Evolutionary conservation across 192 early-diverging fungal species (phyloP).

Genomic region (Phycomyces blakesleeanus): DNA sequence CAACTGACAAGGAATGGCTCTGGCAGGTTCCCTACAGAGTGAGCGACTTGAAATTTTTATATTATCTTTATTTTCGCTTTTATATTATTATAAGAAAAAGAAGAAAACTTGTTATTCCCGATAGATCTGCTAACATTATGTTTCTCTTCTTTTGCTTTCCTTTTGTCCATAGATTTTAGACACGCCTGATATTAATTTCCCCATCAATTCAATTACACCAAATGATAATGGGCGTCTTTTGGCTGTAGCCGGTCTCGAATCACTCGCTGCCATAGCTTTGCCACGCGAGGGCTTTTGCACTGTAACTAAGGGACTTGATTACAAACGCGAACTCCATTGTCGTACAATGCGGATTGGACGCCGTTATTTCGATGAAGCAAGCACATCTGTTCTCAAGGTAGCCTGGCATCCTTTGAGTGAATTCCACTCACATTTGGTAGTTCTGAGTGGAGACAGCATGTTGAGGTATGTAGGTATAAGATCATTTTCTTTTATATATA

Average conservation of each 20-base stretch:
- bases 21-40: constrained; percentile 22
- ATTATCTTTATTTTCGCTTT: not conserved
- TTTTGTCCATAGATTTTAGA: constrained; percentile 40
- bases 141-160: constrained; percentile 9
- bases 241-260: constrained; percentile 54
- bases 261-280: constrained; percentile 56
- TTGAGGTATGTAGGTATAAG: constrained; percentile 42
- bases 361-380: constrained; percentile 11
- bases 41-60: not conserved
- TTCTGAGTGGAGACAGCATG: constrained; percentile 60
- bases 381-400: constrained; percentile 58
- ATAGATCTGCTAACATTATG: not conserved
- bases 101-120: not conserved
- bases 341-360: constrained; percentile 27
- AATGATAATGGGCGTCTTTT: constrained; percentile 60
- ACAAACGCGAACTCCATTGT: constrained; percentile 6
- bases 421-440: constrained; percentile 61
- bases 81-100: not conserved
- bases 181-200: constrained; percentile 50
- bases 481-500: not conserved
- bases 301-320: constrained; percentile 26
- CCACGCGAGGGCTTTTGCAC: constrained; percentile 43
- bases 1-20: constrained; percentile 37
- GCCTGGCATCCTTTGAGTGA: constrained; percentile 81
- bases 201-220: constrained; percentile 50